phyloP scores from a whole-genome alignment of 2,329 filamentous ascomycete species.

The Xylaria digitata region DNA sequence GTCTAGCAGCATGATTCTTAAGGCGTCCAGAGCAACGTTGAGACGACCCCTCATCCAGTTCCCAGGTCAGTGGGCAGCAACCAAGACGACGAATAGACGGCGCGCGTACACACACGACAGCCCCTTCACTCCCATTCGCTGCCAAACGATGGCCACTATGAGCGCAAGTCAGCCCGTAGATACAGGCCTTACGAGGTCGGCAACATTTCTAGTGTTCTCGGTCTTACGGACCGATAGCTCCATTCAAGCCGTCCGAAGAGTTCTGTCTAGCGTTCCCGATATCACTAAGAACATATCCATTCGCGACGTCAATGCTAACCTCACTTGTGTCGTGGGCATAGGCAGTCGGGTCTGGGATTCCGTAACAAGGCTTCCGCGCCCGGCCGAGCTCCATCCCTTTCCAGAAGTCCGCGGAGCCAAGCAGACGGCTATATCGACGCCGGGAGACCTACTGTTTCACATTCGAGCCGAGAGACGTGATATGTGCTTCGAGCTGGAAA shows the following conservation, averaged over 20 bases:
- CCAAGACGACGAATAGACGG: conserved; percentile 11
- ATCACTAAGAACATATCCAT: conserved; percentile 65
- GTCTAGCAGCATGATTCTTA: conserved; percentile 25
- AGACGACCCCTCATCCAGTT: neutral
- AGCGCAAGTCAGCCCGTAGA: conserved; percentile 32
- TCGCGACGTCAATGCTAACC: conserved; percentile 58
- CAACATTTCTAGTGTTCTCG: conserved; percentile 36
- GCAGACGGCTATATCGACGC: conserved; percentile 65
- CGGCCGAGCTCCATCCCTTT: conserved; percentile 64
- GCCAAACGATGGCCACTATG: conserved; percentile 23
- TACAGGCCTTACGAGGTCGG: conserved; percentile 29
- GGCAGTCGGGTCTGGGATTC: conserved; percentile 64
- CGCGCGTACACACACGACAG: neutral
- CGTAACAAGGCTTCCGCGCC: conserved; percentile 57
- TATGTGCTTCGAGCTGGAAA: conserved; percentile 68
- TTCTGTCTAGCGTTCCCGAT: conserved; percentile 56
- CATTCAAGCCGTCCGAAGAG: conserved; percentile 18
- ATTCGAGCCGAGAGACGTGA: conserved; percentile 68
- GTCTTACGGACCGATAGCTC: conserved; percentile 16
- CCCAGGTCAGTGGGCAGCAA: conserved; percentile 10
- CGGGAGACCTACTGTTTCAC: conserved; percentile 68
- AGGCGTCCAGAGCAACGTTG: conserved; percentile 15
- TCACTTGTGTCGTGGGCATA: conserved; percentile 66
- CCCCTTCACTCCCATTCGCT: conserved; percentile 18
- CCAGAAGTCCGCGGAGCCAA: conserved; percentile 57